Conservation (phyloP, 257 asterid genomes). For the Petrea volubilis region DNA sequence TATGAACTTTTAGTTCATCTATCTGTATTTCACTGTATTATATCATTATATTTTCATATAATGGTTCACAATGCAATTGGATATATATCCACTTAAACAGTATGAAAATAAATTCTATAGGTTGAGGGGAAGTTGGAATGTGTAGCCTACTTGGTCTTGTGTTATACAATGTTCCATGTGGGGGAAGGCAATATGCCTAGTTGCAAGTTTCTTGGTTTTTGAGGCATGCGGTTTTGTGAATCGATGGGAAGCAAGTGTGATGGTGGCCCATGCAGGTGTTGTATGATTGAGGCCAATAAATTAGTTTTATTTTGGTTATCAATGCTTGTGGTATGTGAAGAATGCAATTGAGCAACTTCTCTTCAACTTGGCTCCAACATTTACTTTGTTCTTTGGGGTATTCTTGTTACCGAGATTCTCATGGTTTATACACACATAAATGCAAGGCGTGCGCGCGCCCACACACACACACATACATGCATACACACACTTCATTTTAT, state of each 20-base stretch:
- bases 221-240: not conserved
- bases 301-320: not conserved
- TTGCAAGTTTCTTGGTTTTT: not conserved
- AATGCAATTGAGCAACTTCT: not conserved
- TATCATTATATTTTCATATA: too few species aligned
- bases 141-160: not conserved
- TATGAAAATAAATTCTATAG: not conserved
- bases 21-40: too few species aligned
- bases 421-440: not conserved
- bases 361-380: not conserved
- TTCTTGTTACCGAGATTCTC: not conserved
- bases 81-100: too few species aligned
- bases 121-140: constrained; percentile 3
- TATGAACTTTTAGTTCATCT: too few species aligned
- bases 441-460: too few species aligned
- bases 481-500: too few species aligned
- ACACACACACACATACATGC: too few species aligned
- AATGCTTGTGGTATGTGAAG: not conserved
- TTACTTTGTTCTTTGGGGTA: not conserved
- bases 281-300: constrained; percentile 1
- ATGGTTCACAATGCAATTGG: too few species aligned
- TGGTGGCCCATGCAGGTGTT: not conserved
- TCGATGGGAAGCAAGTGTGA: not conserved
- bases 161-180: not conserved
- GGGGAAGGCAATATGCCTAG: not conserved